Conservation (phyloP, 140 eudicot species). For the Anethum foeniculum region DNA sequence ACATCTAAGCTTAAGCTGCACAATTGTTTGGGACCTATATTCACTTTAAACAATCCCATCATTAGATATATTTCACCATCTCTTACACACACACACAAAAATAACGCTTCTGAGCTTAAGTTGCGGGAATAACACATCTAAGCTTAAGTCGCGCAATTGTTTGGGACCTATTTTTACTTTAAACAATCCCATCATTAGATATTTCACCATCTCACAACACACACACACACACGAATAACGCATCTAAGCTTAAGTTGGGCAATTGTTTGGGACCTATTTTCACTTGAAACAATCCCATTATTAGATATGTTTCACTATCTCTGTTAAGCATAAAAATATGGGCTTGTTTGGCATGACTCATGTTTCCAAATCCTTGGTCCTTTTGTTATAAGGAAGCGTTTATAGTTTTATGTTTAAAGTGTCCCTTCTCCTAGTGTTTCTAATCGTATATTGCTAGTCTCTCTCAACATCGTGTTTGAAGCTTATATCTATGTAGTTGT, state of each 20-base stretch:
- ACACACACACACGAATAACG: not conserved
- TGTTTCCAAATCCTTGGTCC: not conserved
- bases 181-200: not conserved
- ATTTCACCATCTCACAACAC: not conserved
- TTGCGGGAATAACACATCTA: not conserved
- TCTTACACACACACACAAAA: not conserved
- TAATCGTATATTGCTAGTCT: not conserved
- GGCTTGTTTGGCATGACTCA: not conserved
- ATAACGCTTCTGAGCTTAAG: not conserved
- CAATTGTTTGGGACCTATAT: not conserved
- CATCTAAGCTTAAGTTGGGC: not conserved
- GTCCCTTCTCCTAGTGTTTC: not conserved
- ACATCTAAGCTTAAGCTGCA: not conserved
- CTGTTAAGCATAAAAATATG: not conserved
- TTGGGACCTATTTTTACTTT: not conserved
- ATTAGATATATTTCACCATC: not conserved
- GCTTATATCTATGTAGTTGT: not conserved
- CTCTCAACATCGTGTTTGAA: not conserved
- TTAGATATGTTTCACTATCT: not conserved
- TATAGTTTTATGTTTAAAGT: not conserved
- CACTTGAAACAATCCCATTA: not conserved
- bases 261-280: not conserved
- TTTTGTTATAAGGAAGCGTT: not conserved
- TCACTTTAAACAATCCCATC: not conserved
- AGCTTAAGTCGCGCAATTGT: not conserved